Base-by-base conservation (phyloP, 768 basidiomycete genomes). In the Lactarius psammicola region DNA sequence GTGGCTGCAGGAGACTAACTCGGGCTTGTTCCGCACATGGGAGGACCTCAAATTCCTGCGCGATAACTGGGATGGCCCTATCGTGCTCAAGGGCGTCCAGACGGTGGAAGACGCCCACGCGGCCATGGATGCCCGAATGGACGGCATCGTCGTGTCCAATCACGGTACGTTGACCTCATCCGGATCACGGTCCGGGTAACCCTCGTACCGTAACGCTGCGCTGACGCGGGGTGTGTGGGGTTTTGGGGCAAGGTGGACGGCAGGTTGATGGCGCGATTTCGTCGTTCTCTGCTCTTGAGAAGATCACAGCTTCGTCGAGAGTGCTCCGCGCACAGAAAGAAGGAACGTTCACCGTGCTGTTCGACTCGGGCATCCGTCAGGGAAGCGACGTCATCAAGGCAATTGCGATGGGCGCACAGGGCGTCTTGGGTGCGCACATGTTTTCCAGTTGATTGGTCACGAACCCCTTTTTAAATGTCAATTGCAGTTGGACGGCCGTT, bases 381-480 rank as follows among this genome's bases (percentile, higher is more conserved):
- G 94, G 91, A 13, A 84, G 85, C 53, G 94, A 96, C 68, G 84
- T 94, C 55, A 80, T 93, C 75, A 91, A 92, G 75, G 94, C 94
- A 0, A 76, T 95, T 33, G 92, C 92, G 1, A 80, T 95, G 0
- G 93, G 94, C 49, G 94, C 94, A 9, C 88, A 95, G 70, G 92
- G 80, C 9, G 86, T 95, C 18, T 74, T 94, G 23, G 79, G 86
- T 92, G 69, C 70, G 89, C 81, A 18, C 38, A 15, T n/a, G 3
- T 6, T 20, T n/a, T 38, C 8, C 49, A 9, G n/a, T 18, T 7
- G 3, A 38, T 20, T 7, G 1, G 8, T 30, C 3, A 38, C 13
- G 63, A 30, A 15, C 7, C 7, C 20, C 13, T 30, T 11, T 18
- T 26, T 26, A 5, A 42, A 51, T 59, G 49, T 33, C 8, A 11